A percentile compares a stretch with the other conserved stretches of the same genome.
These are phyloP conservation scores for Umbelopsis vinacea DNA, from an alignment of 192 early-diverging fungal genomes.

Conservation along the genomic window DNA sequence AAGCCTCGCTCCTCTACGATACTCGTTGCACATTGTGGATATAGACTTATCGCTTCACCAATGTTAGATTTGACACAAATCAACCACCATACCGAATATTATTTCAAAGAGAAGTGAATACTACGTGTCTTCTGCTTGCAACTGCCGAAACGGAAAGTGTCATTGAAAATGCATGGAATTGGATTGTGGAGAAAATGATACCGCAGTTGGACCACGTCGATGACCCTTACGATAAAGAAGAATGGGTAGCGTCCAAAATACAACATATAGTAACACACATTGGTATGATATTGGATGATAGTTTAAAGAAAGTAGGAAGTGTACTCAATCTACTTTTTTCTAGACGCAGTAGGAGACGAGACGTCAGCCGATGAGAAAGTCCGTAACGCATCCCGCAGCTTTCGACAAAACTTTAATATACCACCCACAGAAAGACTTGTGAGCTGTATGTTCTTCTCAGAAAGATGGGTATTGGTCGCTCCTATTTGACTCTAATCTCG, in stretches of 20 bases:
- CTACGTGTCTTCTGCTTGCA: conserved; percentile 72
- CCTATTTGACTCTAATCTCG: neutral
- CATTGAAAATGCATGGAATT: conserved; percentile 88
- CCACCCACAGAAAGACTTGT: conserved; percentile 85
- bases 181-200: conserved; percentile 69
- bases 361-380: conserved; percentile 86
- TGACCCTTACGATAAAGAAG: conserved; percentile 75
- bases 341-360: conserved; percentile 80
- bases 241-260: conserved; percentile 86
- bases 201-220: conserved; percentile 67
- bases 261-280: conserved; percentile 69
- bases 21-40: no score
- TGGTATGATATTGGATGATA: conserved; percentile 1
- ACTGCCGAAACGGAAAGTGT: conserved; percentile 76
- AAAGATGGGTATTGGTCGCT: neutral
- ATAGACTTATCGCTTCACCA: conserved; percentile 3
- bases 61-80: conserved; percentile 79
- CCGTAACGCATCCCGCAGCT: conserved; percentile 84
- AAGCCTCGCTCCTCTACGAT: conserved; percentile 1
- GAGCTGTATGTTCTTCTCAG: conserved; percentile 65
- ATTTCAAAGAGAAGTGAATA: conserved; percentile 60
- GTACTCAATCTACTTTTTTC: neutral
- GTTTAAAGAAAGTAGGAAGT: neutral
- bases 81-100: conserved; percentile 89
- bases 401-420: conserved; percentile 86